These are phyloP conservation scores for Talaromyces sp. DNA, from an alignment of 2,329 filamentous ascomycete genomes.

Conservation along the genomic window DNA sequence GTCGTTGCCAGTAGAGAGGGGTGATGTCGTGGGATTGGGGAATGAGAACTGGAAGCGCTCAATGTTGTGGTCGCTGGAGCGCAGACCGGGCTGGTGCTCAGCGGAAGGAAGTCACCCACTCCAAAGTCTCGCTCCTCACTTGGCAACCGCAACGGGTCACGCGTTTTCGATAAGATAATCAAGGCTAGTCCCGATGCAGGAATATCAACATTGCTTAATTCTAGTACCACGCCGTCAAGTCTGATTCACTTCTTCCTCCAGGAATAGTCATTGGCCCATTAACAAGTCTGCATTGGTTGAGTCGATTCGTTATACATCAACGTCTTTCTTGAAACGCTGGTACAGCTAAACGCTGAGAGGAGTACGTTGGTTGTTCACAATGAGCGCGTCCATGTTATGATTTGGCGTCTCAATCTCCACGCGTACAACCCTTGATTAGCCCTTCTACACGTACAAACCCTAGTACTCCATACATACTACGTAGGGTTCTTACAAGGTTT, in stretches of 20 bases:
- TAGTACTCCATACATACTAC: background rate
- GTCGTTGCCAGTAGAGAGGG: background rate
- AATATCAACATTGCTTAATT: slow-evolving; percentile 3
- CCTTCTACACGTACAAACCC: background rate
- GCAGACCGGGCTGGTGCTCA: background rate
- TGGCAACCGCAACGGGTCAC: slow-evolving; percentile 11
- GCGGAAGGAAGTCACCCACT: slow-evolving; percentile 1
- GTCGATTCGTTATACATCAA: background rate
- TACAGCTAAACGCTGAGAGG: too few relatives aligned
- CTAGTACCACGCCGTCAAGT: background rate
- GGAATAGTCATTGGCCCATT: background rate
- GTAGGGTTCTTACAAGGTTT: background rate
- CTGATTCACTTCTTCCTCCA: background rate
- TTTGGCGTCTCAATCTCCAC: slow-evolving; percentile 4
- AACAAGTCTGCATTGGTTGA: background rate
- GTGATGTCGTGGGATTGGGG: background rate
- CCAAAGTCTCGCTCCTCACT: slow-evolving; percentile 2
- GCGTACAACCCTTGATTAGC: slow-evolving; percentile 10
- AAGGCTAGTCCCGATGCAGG: background rate
- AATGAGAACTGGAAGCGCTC: background rate
- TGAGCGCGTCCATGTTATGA: slow-evolving; percentile 3
- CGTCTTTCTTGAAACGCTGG: background rate
- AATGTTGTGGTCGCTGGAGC: slow-evolving; percentile 7
- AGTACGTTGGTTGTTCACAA: background rate
- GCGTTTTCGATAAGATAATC: slow-evolving; percentile 6